phyloP scores from a whole-genome alignment of 768 basidiomycete genomes.

The Hygrocybe coccinea region DNA sequence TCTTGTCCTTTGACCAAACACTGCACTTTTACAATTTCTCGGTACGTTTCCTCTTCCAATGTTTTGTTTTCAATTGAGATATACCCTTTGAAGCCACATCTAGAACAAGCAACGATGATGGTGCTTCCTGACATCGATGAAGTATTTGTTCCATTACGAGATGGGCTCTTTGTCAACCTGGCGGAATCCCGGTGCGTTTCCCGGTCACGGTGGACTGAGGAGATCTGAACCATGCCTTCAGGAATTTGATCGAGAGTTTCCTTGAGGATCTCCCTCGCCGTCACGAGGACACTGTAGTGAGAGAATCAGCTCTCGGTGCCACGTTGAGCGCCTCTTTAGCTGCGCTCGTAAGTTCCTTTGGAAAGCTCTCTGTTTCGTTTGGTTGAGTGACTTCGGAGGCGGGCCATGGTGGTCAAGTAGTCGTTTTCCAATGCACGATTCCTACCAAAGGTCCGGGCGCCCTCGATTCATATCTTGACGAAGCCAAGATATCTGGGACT shows the following conservation, averaged over 20 bases:
- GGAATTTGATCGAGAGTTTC: conserved; percentile 59
- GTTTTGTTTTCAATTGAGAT: conserved; percentile 5
- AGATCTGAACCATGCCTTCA: conserved; percentile 24
- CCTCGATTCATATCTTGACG: conserved; percentile 39
- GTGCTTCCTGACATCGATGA: conserved; percentile 90
- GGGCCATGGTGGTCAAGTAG: conserved; percentile 71
- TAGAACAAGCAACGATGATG: conserved; percentile 58
- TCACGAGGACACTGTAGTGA: conserved; percentile 44
- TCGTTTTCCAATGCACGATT: conserved; percentile 64
- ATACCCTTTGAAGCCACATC: conserved; percentile 11
- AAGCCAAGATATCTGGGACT: conserved; percentile 69
- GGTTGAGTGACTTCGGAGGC: conserved; percentile 34
- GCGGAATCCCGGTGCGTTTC: conserved; percentile 56
- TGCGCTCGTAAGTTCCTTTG: conserved; percentile 50
- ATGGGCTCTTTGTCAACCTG: conserved; percentile 75
- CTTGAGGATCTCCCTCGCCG: conserved; percentile 61
- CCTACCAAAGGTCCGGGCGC: conserved; percentile 73
- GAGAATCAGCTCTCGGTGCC: conserved; percentile 71
- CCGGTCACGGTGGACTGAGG: neutral
- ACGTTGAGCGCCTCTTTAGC: conserved; percentile 68
- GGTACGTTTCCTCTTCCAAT: conserved; percentile 38
- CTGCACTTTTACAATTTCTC: conserved; percentile 88
- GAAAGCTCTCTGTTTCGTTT: neutral
- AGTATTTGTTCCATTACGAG: conserved; percentile 73
- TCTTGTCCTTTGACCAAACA: conserved; percentile 75